Conservation (phyloP, 441 rosid species). For the Mallotus japonicus region DNA sequence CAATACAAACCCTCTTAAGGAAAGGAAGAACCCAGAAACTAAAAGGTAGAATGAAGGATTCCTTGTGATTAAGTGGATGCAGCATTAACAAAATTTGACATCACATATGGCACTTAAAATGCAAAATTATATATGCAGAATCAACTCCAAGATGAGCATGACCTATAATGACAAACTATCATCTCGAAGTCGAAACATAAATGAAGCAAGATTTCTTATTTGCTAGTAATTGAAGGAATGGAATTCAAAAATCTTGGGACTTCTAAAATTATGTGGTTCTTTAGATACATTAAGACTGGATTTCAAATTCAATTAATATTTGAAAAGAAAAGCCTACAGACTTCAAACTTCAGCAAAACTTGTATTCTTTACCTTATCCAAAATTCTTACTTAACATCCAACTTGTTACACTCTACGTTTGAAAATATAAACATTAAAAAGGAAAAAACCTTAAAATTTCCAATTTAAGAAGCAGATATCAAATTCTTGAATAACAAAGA, state of each 20-base stretch:
- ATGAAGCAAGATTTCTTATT: not conserved
- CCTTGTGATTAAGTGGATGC: not conserved
- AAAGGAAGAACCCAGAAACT: not conserved
- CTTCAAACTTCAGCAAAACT: not conserved
- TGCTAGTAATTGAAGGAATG: not conserved
- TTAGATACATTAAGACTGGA: not conserved
- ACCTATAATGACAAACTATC: not conserved
- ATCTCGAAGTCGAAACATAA: not conserved
- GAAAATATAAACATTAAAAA: not conserved
- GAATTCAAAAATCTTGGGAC: not conserved
- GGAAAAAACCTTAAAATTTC: not conserved
- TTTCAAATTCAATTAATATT: not conserved
- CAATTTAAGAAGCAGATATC: not conserved
- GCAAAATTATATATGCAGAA: not conserved
- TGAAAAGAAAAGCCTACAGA: not conserved
- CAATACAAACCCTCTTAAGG: not conserved
- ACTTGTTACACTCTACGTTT: not conserved
- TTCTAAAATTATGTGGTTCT: not conserved
- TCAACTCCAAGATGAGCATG: not conserved
- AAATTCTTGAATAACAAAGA: not conserved
- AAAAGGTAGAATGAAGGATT: not conserved
- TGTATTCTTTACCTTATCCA: no score
- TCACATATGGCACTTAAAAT: not conserved
- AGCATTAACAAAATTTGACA: not conserved
- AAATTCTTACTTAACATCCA: not conserved